Conservation (phyloP, 1,139 yeast genomes). For the Zygosaccharomyces sapae region DNA sequence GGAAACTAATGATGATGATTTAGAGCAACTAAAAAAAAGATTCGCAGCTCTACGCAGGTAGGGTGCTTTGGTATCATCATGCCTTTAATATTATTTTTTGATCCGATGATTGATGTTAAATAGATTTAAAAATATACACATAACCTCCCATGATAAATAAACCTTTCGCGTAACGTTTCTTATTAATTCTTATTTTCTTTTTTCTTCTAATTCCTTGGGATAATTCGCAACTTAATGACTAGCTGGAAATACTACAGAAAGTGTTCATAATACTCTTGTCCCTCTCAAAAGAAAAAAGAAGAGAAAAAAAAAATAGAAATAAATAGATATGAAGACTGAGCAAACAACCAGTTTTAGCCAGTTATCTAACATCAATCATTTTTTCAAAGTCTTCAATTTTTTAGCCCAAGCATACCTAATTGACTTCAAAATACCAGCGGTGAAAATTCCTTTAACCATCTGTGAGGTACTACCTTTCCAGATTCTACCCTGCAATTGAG, state of each 20-base stretch:
- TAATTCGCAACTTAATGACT: background rate
- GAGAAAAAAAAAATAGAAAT: too few relatives aligned
- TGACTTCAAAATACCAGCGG: slow-evolving; percentile 79
- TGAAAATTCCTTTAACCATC: slow-evolving; percentile 73
- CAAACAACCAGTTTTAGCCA: background rate
- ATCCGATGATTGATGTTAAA: background rate
- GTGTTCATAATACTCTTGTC: background rate
- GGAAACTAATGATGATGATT: slow-evolving; percentile 38
- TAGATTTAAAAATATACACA: background rate
- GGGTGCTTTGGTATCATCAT: background rate
- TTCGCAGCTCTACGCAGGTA: slow-evolving; percentile 46
- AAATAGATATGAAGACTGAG: too few relatives aligned
- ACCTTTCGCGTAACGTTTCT: background rate
- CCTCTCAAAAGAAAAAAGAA: background rate
- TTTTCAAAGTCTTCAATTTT: slow-evolving; percentile 33
- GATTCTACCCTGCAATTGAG: slow-evolving; percentile 56
- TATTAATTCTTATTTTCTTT: background rate
- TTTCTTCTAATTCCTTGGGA: background rate
- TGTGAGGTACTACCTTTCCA: slow-evolving; percentile 68
- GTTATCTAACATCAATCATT: background rate
- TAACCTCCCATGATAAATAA: background rate
- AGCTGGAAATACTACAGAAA: background rate
- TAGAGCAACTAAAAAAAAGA: slow-evolving; percentile 51
- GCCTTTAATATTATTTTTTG: background rate
- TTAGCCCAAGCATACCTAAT: slow-evolving; percentile 77